phyloP scores from a whole-genome alignment of 176 grass and related monocot species.

The Rhynchospora breviuscula region DNA sequence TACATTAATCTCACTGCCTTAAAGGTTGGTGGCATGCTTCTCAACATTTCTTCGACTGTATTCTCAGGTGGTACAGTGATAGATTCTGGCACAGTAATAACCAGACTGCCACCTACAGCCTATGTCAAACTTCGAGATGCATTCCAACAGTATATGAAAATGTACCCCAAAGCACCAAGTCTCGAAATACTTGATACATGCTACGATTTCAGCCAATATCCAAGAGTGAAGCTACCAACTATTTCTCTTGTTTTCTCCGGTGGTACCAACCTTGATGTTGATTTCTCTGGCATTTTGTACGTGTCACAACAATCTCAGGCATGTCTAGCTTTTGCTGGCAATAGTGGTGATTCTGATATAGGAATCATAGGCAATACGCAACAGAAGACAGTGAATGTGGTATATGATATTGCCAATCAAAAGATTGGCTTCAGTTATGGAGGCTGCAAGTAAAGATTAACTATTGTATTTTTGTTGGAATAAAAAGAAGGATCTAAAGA shows the following conservation, averaged over 20 bases:
- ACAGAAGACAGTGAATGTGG: conserved; percentile 54
- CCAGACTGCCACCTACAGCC: conserved; percentile 46
- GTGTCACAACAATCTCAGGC: conserved; percentile 39
- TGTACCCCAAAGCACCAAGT: conserved; percentile 40
- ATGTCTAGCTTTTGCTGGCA: conserved; percentile 77
- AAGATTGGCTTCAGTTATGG: conserved; percentile 61
- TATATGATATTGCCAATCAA: conserved; percentile 56
- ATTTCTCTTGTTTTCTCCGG: conserved; percentile 51
- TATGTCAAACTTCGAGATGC: conserved; percentile 38
- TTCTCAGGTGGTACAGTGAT: conserved; percentile 48
- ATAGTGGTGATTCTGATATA: conserved; percentile 27
- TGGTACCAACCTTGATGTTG: conserved; percentile 37
- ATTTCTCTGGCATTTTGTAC: conserved; percentile 54
- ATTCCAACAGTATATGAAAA: conserved; percentile 40
- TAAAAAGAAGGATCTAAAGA: not conserved
- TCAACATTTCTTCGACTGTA: conserved; percentile 22
- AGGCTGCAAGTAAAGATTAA: conserved; percentile 37
- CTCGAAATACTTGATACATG: conserved; percentile 78
- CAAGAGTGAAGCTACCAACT: conserved; percentile 37
- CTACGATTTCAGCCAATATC: conserved; percentile 58
- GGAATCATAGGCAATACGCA: conserved; percentile 70
- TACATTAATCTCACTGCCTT: conserved; percentile 48
- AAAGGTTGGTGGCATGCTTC: conserved; percentile 36
- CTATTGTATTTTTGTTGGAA: not conserved
- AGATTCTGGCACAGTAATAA: conserved; percentile 92